Base-by-base conservation (phyloP, 768 basidiomycete genomes). In the Hydnum rufescens region DNA sequence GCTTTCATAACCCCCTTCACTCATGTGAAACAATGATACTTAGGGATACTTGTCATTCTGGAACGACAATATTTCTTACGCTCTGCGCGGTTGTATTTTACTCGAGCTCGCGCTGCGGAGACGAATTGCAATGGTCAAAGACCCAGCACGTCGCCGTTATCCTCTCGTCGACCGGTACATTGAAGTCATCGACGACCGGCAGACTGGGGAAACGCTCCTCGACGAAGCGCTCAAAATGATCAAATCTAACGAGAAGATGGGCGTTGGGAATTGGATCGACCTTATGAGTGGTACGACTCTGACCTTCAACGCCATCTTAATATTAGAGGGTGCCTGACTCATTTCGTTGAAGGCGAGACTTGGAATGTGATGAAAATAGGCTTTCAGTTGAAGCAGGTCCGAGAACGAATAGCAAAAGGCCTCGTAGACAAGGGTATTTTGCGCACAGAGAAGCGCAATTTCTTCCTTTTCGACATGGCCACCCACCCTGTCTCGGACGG, bases 361-460 rank as follows among this genome's bases (percentile, higher is more conserved):
- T 99, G 93, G 93, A 99, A 97, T 66, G 90, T 99, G 4, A 89
- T 96, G 82, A 97, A 97, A 68, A 97, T 99, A 52, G 92, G 92
- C 23, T 99, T 88, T 67, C 93, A 99, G 66, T 79, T 99, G 46
- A 96, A 96, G 66, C 93, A 96, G 67, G 93, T 97, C 36, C 82
- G 93, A 44, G 93, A 99, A 68, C 84, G 93, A 18, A 80, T 99
- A 36, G 90, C 92, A 13, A 99, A 99, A 64, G 78, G 93, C 2
- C 77, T 99, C 36, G 93, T 96, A 50, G 93, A 99, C 72, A 99
- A 99, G 67, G 95, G 93, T 60, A 79, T 99, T 34, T 76, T 99
- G n/a, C 82, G 95, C 49, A 99, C 93, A 16, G 95, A 97, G 65
- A 97, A 99, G 64, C 84, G 90, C 61, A 97, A 97, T 65, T 99